Percentiles rank a stretch among this genome's conserved stretches.
These are phyloP conservation scores for Cladosporium sp. DNA, from an alignment of 2,329 filamentous ascomycete genomes.

Conservation along the genomic window DNA sequence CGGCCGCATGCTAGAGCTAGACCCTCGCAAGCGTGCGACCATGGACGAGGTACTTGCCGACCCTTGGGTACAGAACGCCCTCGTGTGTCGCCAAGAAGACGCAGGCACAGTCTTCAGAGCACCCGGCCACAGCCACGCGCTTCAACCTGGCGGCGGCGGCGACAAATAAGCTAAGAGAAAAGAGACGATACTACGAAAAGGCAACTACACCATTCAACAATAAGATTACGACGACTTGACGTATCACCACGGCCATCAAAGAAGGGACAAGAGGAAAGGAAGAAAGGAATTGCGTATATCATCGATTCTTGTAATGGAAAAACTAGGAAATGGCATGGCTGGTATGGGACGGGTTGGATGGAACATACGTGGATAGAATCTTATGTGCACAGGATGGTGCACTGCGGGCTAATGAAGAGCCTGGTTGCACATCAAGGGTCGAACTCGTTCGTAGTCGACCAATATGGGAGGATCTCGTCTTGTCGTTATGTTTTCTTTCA, in stretches of 20 bases:
- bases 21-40: conserved; percentile 78
- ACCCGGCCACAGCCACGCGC: conserved; percentile 77
- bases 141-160: conserved; percentile 47
- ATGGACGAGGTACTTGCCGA: conserved; percentile 86
- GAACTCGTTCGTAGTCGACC: no score
- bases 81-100: conserved; percentile 79
- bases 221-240: conserved; percentile 2
- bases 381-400: not conserved
- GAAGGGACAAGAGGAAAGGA: not conserved
- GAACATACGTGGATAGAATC: conserved; percentile 1
- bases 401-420: not conserved
- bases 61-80: conserved; percentile 82
- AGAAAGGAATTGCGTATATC: not conserved
- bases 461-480: not conserved
- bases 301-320: conserved; percentile 13
- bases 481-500: not conserved
- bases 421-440: no score
- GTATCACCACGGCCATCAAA: conserved; percentile 2
- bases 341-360: not conserved
- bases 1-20: conserved; percentile 85
- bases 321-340: conserved; percentile 5
- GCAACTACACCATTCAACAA: conserved; percentile 2
- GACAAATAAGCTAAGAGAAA: conserved; percentile 26
- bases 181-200: not conserved
- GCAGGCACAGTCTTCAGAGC: conserved; percentile 72